Evolutionary conservation across 148 eudicot species (phyloP).

Genomic region (Polygonum aviculare): DNA sequence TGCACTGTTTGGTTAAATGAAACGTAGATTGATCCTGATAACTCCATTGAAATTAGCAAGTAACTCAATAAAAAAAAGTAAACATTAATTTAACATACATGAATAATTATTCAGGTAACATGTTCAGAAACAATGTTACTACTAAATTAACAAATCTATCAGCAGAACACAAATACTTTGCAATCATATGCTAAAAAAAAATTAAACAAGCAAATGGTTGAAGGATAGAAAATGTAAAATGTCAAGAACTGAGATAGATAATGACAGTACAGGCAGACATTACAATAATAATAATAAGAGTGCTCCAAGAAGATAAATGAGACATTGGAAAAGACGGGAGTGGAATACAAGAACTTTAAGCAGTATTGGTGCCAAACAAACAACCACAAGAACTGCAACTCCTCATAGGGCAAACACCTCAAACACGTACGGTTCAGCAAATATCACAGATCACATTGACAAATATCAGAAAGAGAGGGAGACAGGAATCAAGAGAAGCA

Average conservation of each 20-base stretch:
- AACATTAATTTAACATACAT: not conserved
- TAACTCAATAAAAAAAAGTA: too few relatives aligned
- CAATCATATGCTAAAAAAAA: not conserved
- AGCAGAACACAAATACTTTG: not conserved
- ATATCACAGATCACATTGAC: too few relatives aligned
- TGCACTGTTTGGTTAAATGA: too few relatives aligned
- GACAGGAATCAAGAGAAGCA: too few relatives aligned
- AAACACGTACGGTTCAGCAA: too few relatives aligned
- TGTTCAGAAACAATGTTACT: not conserved
- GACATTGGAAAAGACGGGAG: not conserved
- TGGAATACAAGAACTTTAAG: conserved; percentile 38
- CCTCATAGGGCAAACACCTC: conserved; percentile 26
- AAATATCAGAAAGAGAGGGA: too few relatives aligned
- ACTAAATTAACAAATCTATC: not conserved
- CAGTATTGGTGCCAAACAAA: conserved; percentile 57
- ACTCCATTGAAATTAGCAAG: too few relatives aligned
- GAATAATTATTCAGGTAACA: not conserved
- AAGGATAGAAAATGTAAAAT: not conserved
- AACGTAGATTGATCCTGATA: too few relatives aligned
- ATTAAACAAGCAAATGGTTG: not conserved
- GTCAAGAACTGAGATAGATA: not conserved
- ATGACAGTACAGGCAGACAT: not conserved
- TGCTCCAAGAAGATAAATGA: not conserved
- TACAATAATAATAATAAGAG: not conserved
- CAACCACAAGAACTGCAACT: conserved; percentile 28